phyloP scores from a whole-genome alignment of 371 early-diverging fungal species.

The Circinella umbellata region DNA sequence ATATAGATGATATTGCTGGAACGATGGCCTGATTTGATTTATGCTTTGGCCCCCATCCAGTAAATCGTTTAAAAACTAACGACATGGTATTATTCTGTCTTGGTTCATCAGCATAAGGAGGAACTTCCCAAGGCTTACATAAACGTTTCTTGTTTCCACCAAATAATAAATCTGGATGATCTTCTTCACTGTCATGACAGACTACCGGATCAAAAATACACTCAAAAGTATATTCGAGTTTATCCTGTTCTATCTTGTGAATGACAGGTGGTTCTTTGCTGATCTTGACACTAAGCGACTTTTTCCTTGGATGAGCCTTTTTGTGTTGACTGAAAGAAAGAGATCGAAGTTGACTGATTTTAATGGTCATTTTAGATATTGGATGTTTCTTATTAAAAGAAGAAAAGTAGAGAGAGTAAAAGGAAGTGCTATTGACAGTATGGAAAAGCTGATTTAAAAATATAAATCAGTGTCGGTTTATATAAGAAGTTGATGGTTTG shows the following conservation, averaged over 20 bases:
- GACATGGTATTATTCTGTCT: slow-evolving; percentile 3
- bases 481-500: not conserved
- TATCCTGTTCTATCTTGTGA: slow-evolving; percentile 42
- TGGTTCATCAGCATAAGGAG: slow-evolving; percentile 21
- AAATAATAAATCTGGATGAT: slow-evolving; percentile 41
- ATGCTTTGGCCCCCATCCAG: slow-evolving; percentile 9
- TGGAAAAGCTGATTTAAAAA: slow-evolving; percentile 1
- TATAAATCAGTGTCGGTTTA: not conserved
- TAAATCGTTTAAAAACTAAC: slow-evolving; percentile 13
- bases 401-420: not conserved
- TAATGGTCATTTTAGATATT: not conserved
- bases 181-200: slow-evolving; percentile 47
- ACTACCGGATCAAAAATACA: slow-evolving; percentile 53
- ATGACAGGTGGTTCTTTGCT: slow-evolving; percentile 51
- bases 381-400: not conserved
- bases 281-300: slow-evolving; percentile 41
- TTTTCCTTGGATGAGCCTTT: slow-evolving; percentile 12
- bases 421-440: not conserved
- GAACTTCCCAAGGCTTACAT: slow-evolving; percentile 45
- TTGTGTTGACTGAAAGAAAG: not conserved
- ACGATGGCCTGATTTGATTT: slow-evolving; percentile 11
- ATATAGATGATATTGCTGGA: slow-evolving; percentile 12
- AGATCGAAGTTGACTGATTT: slow-evolving; percentile 15
- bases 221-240: slow-evolving; percentile 41
- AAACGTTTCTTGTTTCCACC: slow-evolving; percentile 17